Conservation (phyloP, 2,329 filamentous ascomycete genomes). For the Pseudopyricularia cyperi region DNA sequence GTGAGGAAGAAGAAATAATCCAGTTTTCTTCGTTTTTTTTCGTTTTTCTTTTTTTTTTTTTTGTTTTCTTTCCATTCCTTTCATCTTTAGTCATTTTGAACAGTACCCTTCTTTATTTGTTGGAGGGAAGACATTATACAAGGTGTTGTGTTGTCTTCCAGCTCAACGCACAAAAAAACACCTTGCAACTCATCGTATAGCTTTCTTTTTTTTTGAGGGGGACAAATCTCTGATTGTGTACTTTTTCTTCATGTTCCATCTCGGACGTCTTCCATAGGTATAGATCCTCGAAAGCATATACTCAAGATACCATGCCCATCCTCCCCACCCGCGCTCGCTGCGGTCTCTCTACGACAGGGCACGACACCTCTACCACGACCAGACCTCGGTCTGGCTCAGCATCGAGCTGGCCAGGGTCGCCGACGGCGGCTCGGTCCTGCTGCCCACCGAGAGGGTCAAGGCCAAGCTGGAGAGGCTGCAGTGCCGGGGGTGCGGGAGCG, state of each 20-base stretch:
- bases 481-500: neutral
- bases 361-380: neutral
- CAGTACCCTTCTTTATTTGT: no score
- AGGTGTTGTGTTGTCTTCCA: neutral
- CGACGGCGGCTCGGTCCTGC: neutral
- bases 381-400: neutral
- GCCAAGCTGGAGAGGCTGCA: neutral
- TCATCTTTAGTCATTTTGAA: neutral
- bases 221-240: neutral
- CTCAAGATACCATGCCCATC: neutral
- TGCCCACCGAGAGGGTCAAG: neutral
- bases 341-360: neutral
- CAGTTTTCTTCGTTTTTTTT: neutral
- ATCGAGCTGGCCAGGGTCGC: neutral
- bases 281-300: neutral
- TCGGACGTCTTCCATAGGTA: no score
- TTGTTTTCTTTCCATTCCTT: neutral
- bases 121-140: neutral
- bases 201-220: neutral
- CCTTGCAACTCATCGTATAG: neutral
- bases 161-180: neutral
- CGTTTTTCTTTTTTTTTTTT: neutral
- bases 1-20: neutral
- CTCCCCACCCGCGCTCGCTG: neutral
- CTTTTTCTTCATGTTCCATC: neutral